Percentiles rank a stretch among this genome's conserved stretches.
Conservation (phyloP, 202 grass and related monocot species). For the Cymbopogon flexuosus region DNA sequence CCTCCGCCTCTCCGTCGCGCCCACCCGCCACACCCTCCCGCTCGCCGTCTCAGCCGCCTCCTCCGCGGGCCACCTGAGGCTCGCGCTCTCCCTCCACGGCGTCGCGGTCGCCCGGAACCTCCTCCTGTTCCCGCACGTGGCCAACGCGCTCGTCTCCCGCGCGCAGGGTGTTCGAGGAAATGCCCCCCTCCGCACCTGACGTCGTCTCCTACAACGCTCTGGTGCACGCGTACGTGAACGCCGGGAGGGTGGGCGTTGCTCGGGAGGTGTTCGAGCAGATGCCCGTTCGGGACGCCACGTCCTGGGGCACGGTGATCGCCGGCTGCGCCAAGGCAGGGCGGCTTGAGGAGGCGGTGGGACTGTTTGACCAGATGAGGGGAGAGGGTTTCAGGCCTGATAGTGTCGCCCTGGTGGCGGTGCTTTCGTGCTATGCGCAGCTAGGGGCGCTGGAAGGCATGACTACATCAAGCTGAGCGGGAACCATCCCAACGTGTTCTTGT, state of each 20-base stretch:
- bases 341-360: constrained; percentile 26
- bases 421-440: constrained; percentile 57
- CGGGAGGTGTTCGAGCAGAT: constrained; percentile 39
- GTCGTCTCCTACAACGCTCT: constrained; percentile 50
- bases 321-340: constrained; percentile 24
- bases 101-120: constrained; percentile 3
- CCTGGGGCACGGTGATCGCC: constrained; percentile 51
- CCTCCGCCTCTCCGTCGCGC: constrained; percentile 23
- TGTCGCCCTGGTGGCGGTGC: constrained; percentile 36
- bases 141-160: constrained; percentile 17
- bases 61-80: constrained; percentile 4
- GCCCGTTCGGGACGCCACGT: constrained; percentile 39
- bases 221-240: constrained; percentile 35
- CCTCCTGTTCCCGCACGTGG: not conserved
- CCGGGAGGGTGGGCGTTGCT: constrained; percentile 1
- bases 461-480: constrained; percentile 38
- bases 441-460: constrained; percentile 46
- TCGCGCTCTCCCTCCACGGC: constrained; percentile 45
- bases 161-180: constrained; percentile 41
- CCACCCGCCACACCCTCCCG: constrained; percentile 35
- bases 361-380: constrained; percentile 36
- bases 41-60: constrained; percentile 29
- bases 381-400: constrained; percentile 55
- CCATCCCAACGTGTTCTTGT: constrained; percentile 40
- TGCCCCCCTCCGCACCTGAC: not conserved